Conservation (phyloP, 208 protist species). For the Leishmania guyanensis region DNA sequence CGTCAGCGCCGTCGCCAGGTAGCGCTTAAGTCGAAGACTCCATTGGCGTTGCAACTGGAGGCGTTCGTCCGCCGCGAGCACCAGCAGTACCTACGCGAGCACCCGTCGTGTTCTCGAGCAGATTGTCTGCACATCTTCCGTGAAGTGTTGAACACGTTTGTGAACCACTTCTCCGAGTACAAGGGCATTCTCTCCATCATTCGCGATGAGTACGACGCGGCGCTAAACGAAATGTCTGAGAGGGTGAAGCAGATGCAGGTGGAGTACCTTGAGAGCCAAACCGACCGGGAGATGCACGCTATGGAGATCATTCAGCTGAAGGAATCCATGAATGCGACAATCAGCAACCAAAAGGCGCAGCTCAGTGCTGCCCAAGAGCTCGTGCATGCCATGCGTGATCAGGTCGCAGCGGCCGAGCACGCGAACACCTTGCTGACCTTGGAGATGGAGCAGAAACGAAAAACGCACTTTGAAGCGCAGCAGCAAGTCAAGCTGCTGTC, state of each 20-base stretch:
- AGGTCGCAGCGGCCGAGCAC: slow-evolving; percentile 71
- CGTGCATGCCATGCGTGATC: slow-evolving; percentile 73
- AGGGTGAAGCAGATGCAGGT: slow-evolving; percentile 55
- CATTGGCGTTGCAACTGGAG: slow-evolving; percentile 82
- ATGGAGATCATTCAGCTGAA: slow-evolving; percentile 82
- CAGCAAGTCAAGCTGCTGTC: slow-evolving; percentile 71
- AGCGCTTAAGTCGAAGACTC: slow-evolving; percentile 52
- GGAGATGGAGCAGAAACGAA: slow-evolving; percentile 54
- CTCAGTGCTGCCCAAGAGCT: slow-evolving; percentile 69
- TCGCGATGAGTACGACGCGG: slow-evolving; percentile 85
- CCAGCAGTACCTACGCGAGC: slow-evolving; percentile 64
- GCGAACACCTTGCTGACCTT: slow-evolving; percentile 52
- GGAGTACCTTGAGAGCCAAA: slow-evolving; percentile 73
- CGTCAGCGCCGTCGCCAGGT: slow-evolving; percentile 24
- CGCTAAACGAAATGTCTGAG: slow-evolving; percentile 51
- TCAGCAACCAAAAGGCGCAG: slow-evolving; percentile 88
- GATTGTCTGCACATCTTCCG: slow-evolving; percentile 86
- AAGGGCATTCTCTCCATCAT: slow-evolving; percentile 70
- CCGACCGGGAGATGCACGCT: slow-evolving; percentile 64
- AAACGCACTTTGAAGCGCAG: slow-evolving; percentile 61
- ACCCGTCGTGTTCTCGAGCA: slow-evolving; percentile 57
- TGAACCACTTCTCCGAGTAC: slow-evolving; percentile 88
- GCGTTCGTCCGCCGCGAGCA: slow-evolving; percentile 83
- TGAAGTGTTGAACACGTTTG: slow-evolving; percentile 75
- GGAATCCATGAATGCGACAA: slow-evolving; percentile 75